phyloP scores from a whole-genome alignment of 441 rosid species.

The Omphalea diandra region DNA sequence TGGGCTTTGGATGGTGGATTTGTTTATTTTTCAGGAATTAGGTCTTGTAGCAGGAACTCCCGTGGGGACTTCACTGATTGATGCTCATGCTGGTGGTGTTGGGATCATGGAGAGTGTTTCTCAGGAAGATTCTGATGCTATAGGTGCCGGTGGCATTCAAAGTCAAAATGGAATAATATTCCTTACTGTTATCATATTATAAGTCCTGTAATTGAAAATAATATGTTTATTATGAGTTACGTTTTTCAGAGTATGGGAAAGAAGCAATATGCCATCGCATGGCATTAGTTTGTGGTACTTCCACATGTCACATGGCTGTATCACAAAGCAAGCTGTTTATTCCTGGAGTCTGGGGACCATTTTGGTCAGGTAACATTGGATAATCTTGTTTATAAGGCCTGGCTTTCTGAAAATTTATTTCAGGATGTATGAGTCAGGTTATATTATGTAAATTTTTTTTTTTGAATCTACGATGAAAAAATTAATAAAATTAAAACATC shows the following conservation, averaged over 20 bases:
- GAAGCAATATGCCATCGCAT: conserved; percentile 76
- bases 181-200: not conserved
- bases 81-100: conserved; percentile 99
- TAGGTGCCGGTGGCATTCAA: conserved; percentile 45
- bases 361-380: conserved; percentile 79
- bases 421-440: not conserved
- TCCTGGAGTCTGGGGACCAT: conserved; percentile 99
- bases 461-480: no score
- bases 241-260: conserved; percentile 46
- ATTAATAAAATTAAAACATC: not conserved
- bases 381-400: conserved; percentile 2
- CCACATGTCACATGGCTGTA: conserved; percentile 97
- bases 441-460: not conserved
- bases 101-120: conserved; percentile 88
- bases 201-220: not conserved
- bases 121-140: conserved; percentile 38
- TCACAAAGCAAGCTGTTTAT: conserved; percentile 76
- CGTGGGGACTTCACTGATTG: conserved; percentile 87
- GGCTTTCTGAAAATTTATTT: conserved; percentile 8
- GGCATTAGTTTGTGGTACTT: conserved; percentile 95
- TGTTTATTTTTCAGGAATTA: conserved; percentile 55
- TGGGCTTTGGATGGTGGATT: conserved; percentile 28
- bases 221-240: conserved; percentile 2
- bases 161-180: not conserved
- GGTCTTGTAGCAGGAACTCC: conserved; percentile 81